Evolutionary conservation across 2,329 filamentous ascomycete species (phyloP).

Genomic region (Acrocalymma vagum): DNA sequence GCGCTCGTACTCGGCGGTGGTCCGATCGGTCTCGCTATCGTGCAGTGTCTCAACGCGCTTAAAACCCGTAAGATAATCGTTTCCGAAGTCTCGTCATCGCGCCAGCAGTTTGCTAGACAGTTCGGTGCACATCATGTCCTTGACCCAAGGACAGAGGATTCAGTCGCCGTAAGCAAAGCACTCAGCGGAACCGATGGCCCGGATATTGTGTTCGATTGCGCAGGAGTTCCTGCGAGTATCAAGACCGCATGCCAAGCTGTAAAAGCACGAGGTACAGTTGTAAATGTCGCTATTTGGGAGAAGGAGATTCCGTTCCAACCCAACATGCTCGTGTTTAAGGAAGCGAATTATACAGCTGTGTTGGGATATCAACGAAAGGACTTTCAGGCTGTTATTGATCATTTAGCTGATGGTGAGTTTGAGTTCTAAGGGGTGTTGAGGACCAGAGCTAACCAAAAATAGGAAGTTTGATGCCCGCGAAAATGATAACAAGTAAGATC

Average conservation of each 20-base stretch:
- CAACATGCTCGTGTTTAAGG: slow-evolving; percentile 62
- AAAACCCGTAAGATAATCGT: slow-evolving; percentile 66
- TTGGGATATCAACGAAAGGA: slow-evolving; percentile 62
- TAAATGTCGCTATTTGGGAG: slow-evolving; percentile 74
- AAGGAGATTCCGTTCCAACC: slow-evolving; percentile 62
- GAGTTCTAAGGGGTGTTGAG: neutral
- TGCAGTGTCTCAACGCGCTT: slow-evolving; percentile 65
- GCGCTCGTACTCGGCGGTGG: slow-evolving; percentile 68
- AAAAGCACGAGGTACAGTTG: slow-evolving; percentile 63
- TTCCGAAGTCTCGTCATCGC: slow-evolving; percentile 61
- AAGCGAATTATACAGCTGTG: slow-evolving; percentile 61
- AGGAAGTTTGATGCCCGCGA: slow-evolving; percentile 61
- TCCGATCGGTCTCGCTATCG: slow-evolving; percentile 68
- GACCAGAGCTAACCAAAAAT: slow-evolving; percentile 3
- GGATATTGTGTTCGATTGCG: slow-evolving; percentile 69
- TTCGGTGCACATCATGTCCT: slow-evolving; percentile 66
- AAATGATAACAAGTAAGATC: slow-evolving; percentile 70
- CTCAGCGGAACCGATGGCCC: slow-evolving; percentile 61
- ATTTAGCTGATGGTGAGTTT: slow-evolving; percentile 49
- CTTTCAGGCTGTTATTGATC: slow-evolving; percentile 65
- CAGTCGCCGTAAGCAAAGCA: slow-evolving; percentile 55
- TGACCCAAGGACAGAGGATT: slow-evolving; percentile 61
- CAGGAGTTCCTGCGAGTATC: slow-evolving; percentile 62
- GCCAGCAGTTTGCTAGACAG: slow-evolving; percentile 60
- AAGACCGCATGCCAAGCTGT: slow-evolving; percentile 57